phyloP scores from a whole-genome alignment of 129 eudicot genomes.

The Glebionis coronaria region DNA sequence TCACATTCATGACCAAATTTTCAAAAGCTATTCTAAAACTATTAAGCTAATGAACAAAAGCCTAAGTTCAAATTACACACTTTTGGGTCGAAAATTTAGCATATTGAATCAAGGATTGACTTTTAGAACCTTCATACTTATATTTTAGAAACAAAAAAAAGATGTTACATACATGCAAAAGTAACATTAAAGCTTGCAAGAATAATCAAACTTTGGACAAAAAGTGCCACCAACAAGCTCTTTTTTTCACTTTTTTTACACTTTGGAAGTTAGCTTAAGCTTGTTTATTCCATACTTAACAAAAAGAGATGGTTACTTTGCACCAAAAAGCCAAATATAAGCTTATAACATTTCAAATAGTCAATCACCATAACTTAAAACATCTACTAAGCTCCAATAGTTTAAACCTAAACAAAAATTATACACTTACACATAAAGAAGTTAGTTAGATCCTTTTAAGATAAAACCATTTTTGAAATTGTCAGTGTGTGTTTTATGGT shows the following conservation, averaged over 20 bases:
- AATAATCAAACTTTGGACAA: slow-evolving; percentile 14
- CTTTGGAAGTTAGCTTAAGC: neutral
- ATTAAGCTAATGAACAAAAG: neutral
- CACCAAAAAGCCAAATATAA: neutral
- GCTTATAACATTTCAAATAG: neutral
- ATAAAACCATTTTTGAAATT: slow-evolving; percentile 17
- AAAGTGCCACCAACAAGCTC: slow-evolving; percentile 15
- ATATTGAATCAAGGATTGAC: neutral
- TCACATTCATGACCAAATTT: slow-evolving; percentile 1
- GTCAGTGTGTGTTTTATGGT: slow-evolving; percentile 11
- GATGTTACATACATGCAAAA: slow-evolving; percentile 4
- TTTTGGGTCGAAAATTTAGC: neutral
- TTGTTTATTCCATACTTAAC: neutral
- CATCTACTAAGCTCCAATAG: too few relatives aligned
- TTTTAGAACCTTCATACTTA: slow-evolving; percentile 11
- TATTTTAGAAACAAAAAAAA: neutral
- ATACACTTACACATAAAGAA: neutral
- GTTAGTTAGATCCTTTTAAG: slow-evolving; percentile 21
- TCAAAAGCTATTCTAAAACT: neutral
- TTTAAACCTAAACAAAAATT: neutral
- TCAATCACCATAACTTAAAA: slow-evolving; percentile 1
- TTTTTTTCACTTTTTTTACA: neutral
- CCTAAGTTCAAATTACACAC: neutral
- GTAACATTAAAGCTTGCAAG: slow-evolving; percentile 1
- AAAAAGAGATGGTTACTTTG: neutral